phyloP scores from a whole-genome alignment of 805 yeast species.

The Lipomyces anomalus region DNA sequence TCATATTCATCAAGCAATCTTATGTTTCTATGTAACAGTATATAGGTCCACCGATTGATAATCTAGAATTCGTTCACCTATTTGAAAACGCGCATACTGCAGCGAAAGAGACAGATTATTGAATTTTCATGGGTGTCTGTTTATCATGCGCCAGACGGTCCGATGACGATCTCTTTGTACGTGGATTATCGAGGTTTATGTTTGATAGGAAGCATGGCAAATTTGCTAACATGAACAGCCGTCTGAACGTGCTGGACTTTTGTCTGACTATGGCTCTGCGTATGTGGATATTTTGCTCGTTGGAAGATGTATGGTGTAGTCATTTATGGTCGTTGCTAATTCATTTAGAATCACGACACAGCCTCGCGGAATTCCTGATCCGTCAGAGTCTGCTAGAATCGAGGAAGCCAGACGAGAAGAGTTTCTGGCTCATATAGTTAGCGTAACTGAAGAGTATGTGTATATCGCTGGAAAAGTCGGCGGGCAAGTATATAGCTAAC shows the following conservation, averaged over 20 bases:
- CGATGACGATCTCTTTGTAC: constrained; percentile 19
- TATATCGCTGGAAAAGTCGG: not conserved
- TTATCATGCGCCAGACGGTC: constrained; percentile 16
- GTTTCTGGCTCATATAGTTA: constrained; percentile 21
- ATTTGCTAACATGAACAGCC: constrained; percentile 11
- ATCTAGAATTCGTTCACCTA: too few species aligned
- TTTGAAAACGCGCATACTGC: too few species aligned
- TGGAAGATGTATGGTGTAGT: too few species aligned
- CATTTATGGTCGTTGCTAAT: not conserved
- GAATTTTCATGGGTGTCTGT: constrained; percentile 17
- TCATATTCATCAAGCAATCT: too few species aligned
- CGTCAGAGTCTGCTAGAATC: not conserved
- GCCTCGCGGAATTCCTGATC: not conserved
- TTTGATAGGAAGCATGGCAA: too few species aligned
- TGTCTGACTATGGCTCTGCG: constrained; percentile 23
- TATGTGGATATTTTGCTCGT: constrained; percentile 1
- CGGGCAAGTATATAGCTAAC: not conserved
- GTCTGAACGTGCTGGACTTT: constrained; percentile 15
- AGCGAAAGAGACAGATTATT: too few species aligned
- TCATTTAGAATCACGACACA: not conserved
- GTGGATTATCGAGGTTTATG: too few species aligned
- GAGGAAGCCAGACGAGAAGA: constrained; percentile 12
- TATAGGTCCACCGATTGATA: too few species aligned
- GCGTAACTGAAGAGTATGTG: constrained; percentile 20
- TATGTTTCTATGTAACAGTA: too few species aligned